A percentile compares a stretch with the other conserved stretches of the same genome.
These are phyloP conservation scores for Ophiostoma pallidulum DNA, from an alignment of 2,329 filamentous ascomycete species.

Conservation along the genomic window DNA sequence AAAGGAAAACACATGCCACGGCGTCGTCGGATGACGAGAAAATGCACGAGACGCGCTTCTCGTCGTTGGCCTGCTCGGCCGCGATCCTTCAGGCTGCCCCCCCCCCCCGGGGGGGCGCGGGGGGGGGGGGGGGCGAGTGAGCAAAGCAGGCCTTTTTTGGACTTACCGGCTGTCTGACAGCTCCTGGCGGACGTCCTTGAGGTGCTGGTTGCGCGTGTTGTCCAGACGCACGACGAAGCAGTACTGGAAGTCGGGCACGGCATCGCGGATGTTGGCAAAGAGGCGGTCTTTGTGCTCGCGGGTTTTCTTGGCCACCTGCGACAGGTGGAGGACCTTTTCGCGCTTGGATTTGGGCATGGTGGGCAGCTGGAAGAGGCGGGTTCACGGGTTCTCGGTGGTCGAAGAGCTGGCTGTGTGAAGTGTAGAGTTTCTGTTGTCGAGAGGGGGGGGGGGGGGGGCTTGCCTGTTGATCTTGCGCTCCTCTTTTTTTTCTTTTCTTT, in stretches of 20 bases:
- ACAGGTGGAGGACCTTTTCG: constrained; percentile 78
- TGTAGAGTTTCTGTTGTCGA: neutral
- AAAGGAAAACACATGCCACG: neutral
- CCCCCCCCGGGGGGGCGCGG: too few species aligned
- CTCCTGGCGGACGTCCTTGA: constrained; percentile 82
- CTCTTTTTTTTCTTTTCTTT: neutral
- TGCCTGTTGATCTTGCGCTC: neutral
- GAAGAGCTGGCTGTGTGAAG: constrained; percentile 5
- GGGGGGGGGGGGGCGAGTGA: too few species aligned
- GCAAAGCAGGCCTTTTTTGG: too few species aligned
- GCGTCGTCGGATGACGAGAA: too few species aligned
- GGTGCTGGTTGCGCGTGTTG: constrained; percentile 96
- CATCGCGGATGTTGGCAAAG: constrained; percentile 79
- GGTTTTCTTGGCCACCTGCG: constrained; percentile 85
- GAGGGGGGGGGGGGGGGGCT: neutral
- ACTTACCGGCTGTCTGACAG: constrained; percentile 72
- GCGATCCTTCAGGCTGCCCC: too few species aligned
- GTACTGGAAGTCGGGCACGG: constrained; percentile 75
- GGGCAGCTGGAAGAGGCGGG: too few species aligned
- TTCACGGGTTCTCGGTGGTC: too few species aligned
- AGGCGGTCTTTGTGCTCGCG: constrained; percentile 86
- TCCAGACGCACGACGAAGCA: constrained; percentile 90
- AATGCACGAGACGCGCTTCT: neutral
- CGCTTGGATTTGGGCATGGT: constrained; percentile 96
- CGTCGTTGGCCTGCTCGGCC: too few species aligned